Base-by-base conservation (phyloP, 1,284 basidiomycete genomes). In the Trametes polyzona region DNA sequence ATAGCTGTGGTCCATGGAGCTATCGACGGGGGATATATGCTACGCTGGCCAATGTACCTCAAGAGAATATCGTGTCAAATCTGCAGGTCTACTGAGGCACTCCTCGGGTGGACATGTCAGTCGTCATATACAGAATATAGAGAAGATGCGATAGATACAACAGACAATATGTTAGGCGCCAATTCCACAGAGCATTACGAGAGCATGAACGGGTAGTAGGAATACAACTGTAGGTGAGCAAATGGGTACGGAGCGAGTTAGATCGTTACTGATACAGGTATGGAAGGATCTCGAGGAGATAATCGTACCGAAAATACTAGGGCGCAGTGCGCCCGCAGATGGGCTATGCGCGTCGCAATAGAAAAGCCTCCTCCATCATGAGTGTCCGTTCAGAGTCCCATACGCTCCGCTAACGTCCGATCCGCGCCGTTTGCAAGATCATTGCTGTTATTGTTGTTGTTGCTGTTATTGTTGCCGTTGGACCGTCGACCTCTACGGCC, bases 351-450 rank as follows among this genome's bases (percentile, higher is more conserved):
- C 47, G 55, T 54, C 53, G 61, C 61, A 55, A 51, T 65, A 36
- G 42, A 27, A 30, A 55, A 33, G 39, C 23, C 40, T 35, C 39
- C 40, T 26, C 39, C 42, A 46, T 33, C 53, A 61, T 26, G 57
- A 65, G 57, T 65, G 66, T 66, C 68, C 62, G 50, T 52, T 64
- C 47, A 87, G 39, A 89, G 77, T 73, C 87, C 89, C 84, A 91
- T 82, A 67, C 88, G 77, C 73, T 90, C 86, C 71, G 86, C 86
- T 78, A 91, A 85, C 78, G 88, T 88, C 83, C 88, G 88, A 78
- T 88, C 87, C 47, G 75, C 81, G 61, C 75, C 68, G 26, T 63
- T 65, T 50, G 61, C 62, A 60, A 64, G 62, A 66, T 72, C 63
- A 62, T 66, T 74, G 57, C 61, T 67, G 63, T 62, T 56, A 59